phyloP scores from a whole-genome alignment of 495 filamentous ascomycete species.

The Penicillium nucicola region DNA sequence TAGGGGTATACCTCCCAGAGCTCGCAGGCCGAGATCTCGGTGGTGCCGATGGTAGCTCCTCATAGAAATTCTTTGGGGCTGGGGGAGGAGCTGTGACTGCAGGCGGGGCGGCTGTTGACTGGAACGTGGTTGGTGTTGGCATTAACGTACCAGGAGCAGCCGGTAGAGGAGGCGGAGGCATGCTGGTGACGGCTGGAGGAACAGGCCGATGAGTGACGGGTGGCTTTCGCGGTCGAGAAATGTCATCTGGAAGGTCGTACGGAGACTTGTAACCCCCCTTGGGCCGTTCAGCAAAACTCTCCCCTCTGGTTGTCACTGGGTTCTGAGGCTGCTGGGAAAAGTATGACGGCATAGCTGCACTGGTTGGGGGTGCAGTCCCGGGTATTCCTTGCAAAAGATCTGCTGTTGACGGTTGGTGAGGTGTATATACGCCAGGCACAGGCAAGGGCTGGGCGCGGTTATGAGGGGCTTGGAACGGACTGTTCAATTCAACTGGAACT shows the following conservation, averaged over 20 bases:
- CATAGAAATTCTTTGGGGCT: conserved; percentile 70
- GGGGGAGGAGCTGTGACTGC: conserved; percentile 20
- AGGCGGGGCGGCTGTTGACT: conserved; percentile 32
- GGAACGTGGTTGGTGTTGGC: conserved; percentile 26
- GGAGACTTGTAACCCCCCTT: conserved; percentile 92
- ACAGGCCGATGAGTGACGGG: conserved; percentile 36
- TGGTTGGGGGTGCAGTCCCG: conserved; percentile 25
- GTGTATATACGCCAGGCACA: conserved; percentile 30
- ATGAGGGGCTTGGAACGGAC: conserved; percentile 33
- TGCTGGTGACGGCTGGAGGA: conserved; percentile 17
- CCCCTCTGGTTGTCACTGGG: conserved; percentile 39
- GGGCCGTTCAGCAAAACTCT: conserved; percentile 84
- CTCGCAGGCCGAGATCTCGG: conserved; percentile 49
- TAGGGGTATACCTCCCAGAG: conserved; percentile 53
- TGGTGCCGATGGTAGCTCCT: conserved; percentile 72
- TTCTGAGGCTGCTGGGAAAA: conserved; percentile 34
- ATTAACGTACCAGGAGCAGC: conserved; percentile 55
- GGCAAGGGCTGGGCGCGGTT: conserved; percentile 15
- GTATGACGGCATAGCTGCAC: conserved; percentile 35
- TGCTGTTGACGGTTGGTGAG: conserved; percentile 44
- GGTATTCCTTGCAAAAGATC: conserved; percentile 33
- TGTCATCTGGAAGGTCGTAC: conserved; percentile 90
- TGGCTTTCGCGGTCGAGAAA: conserved; percentile 64
- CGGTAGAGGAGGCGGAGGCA: conserved; percentile 47
- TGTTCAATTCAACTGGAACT: conserved; percentile 18